Base-by-base conservation (phyloP, 129 eudicot species). In the Artemisia annua region DNA sequence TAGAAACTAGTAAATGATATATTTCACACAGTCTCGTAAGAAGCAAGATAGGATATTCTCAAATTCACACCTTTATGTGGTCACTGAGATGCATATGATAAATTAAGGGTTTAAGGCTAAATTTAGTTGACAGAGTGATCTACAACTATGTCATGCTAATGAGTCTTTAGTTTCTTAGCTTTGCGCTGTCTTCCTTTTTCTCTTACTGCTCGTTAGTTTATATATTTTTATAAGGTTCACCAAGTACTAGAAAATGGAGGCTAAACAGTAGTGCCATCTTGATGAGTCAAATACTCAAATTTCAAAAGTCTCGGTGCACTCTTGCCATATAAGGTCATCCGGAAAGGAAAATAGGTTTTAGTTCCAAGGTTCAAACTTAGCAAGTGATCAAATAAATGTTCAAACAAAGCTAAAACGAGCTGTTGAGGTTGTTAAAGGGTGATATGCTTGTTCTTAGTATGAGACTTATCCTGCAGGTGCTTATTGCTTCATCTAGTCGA, bases 81-180 rank as follows among this genome's bases (percentile, higher is more conserved):
- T 39, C 44, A 6, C 44, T 39, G 44, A 17, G 32, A 43, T 54
- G 53, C 49, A 53, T 53, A 54, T 70, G 65, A 50, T 54, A 16
- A 11, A 39, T 39, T 39, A 39, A n/a, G n/a, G n/a, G n/a, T n/a
- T n/a, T n/a, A n/a, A 39, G 44, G 44, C 44, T 39, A 39, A 39
- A 10, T 39, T 54, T 55, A 70, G 56, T 19, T 63, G 32, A 16
- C 18, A 16, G 74, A 22, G 35, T 70, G 58, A 51, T 68, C 10
- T 7, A 46, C 11, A 48, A 67, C 39, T 1, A 3, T 7, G 26
- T 28, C n/a, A 28, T 51, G 24, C 16, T 24, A 43, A 43, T 39
- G 54, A 66, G 6, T 17, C 32, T 59, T 59, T 39, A 5, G 1
- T 39, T 39, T 39, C 44, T 39, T 39, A 39, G 44, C 7, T 39